These are phyloP conservation scores for Aspergillus olivimuriae DNA, from an alignment of 495 filamentous ascomycete genomes.

Conservation along the genomic window DNA sequence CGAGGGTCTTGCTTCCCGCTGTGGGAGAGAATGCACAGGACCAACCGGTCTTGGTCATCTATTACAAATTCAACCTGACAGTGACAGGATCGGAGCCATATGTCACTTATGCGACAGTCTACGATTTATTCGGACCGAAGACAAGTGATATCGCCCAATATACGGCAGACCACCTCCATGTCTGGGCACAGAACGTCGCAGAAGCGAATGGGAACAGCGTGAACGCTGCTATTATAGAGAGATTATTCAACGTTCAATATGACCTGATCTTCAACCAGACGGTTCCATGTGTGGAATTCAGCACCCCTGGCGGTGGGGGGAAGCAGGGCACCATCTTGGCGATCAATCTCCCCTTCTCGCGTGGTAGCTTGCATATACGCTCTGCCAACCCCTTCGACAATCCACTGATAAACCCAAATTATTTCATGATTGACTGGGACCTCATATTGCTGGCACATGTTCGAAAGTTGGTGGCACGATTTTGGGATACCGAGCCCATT, in stretches of 20 bases:
- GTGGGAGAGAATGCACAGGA: slow-evolving; percentile 47
- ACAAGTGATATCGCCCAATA: slow-evolving; percentile 18
- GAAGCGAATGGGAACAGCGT: slow-evolving; percentile 20
- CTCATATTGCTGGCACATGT: neutral
- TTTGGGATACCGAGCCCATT: slow-evolving; percentile 2
- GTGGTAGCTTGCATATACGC: slow-evolving; percentile 27
- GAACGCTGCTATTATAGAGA: slow-evolving; percentile 17
- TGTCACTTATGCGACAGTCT: slow-evolving; percentile 10
- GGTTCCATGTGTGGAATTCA: slow-evolving; percentile 34
- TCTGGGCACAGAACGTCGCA: slow-evolving; percentile 23
- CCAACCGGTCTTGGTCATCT: slow-evolving; percentile 26
- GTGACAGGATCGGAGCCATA: slow-evolving; percentile 1
- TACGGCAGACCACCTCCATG: slow-evolving; percentile 14
- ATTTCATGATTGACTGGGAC: slow-evolving; percentile 43
- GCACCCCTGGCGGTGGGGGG: slow-evolving; percentile 16
- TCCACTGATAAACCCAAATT: slow-evolving; percentile 29
- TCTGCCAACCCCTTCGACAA: slow-evolving; percentile 21
- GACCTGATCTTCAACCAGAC: slow-evolving; percentile 35
- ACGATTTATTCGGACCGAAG: slow-evolving; percentile 27
- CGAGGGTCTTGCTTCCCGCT: slow-evolving; percentile 30
- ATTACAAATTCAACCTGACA: slow-evolving; percentile 9
- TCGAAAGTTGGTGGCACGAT: neutral
- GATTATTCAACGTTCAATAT: slow-evolving; percentile 35
- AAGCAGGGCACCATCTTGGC: slow-evolving; percentile 31
- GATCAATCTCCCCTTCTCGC: slow-evolving; percentile 31